phyloP scores from a whole-genome alignment of 2,329 filamentous ascomycete genomes.

The Fusarium pseudocircinatum region DNA sequence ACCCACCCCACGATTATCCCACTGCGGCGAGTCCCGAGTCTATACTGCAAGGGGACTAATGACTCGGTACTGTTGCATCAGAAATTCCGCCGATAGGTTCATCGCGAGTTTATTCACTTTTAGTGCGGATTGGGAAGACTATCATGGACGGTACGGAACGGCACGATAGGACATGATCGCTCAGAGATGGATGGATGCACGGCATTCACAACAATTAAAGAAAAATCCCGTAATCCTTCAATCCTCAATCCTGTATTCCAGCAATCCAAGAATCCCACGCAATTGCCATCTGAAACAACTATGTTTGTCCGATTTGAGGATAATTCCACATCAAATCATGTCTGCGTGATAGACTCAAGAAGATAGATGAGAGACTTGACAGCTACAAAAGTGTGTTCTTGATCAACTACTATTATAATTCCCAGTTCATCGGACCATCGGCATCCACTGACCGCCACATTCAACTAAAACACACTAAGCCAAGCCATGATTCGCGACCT shows the following conservation, averaged over 20 bases:
- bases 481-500: background rate
- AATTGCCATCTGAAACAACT: background rate
- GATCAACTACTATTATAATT: background rate
- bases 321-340: background rate
- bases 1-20: background rate
- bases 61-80: background rate
- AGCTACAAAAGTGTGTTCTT: background rate
- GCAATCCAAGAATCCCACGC: background rate
- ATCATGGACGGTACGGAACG: background rate
- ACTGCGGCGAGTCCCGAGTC: background rate
- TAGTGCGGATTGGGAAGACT: background rate
- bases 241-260: conserved; percentile 1
- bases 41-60: background rate
- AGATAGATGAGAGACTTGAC: background rate
- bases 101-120: background rate
- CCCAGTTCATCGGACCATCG: background rate
- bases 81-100: background rate
- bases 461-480: background rate
- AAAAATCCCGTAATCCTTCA: background rate
- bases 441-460: background rate
- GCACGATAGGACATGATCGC: background rate
- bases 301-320: background rate
- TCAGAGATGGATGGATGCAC: background rate
- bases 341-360: background rate
- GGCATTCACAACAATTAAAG: background rate